phyloP scores from a whole-genome alignment of 176 grass and related monocot genomes.

The Luzula sylvatica region DNA sequence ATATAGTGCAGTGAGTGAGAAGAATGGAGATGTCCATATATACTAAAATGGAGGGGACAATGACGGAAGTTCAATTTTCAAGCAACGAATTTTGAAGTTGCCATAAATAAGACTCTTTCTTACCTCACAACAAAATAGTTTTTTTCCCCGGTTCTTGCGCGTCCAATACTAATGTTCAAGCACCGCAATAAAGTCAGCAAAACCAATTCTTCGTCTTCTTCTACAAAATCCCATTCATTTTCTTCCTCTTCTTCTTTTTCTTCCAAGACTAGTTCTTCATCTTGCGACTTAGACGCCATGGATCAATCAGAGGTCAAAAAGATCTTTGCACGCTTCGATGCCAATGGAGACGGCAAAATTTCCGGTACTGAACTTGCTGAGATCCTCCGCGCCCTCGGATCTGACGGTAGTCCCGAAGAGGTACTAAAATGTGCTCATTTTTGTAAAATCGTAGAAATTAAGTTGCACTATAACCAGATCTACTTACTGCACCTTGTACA shows the following conservation, averaged over 20 bases:
- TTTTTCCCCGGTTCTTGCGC: background rate
- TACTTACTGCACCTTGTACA: background rate
- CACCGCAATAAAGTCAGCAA: background rate
- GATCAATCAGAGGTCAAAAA: conserved; percentile 37
- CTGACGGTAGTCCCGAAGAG: conserved; percentile 23
- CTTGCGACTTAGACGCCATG: background rate
- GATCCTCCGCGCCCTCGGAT: conserved; percentile 36
- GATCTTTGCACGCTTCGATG: conserved; percentile 71
- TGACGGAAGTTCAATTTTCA: background rate
- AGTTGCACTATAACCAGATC: too few species aligned
- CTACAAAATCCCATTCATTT: background rate
- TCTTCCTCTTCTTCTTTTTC: background rate
- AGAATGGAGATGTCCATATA: background rate
- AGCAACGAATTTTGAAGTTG: conserved; percentile 3
- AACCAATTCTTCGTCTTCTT: background rate
- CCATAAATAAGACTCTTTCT: background rate
- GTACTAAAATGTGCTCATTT: background rate
- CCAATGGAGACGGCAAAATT: conserved; percentile 81
- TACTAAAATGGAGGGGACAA: background rate
- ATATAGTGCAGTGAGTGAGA: background rate
- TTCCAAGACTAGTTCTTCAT: background rate
- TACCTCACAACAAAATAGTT: background rate
- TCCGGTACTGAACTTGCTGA: conserved; percentile 42
- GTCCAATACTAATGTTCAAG: conserved; percentile 17
- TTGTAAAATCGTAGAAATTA: background rate